Conservation (phyloP, 1,284 basidiomycete species). For the Rhodofomes roseus region DNA sequence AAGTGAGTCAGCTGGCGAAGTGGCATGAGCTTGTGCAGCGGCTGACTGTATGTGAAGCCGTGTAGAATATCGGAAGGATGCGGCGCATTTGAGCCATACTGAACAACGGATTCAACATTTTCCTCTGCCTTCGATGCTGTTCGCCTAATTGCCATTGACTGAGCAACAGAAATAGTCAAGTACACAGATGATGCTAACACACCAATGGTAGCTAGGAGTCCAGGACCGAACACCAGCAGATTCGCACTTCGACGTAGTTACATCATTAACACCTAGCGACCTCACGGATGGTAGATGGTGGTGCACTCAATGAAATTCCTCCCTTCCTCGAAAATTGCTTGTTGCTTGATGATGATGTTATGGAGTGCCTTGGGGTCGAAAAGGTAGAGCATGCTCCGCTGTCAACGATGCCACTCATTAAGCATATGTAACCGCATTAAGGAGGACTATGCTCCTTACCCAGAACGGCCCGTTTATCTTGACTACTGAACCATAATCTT, state of each 20-base stretch:
- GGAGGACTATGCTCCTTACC: slow-evolving; percentile 6
- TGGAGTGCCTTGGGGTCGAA: slow-evolving; percentile 34
- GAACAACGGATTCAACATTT: slow-evolving; percentile 23
- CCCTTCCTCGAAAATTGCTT: slow-evolving; percentile 30
- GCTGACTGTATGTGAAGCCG: slow-evolving; percentile 7
- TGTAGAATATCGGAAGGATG: slow-evolving; percentile 20
- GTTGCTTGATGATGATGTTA: slow-evolving; percentile 38
- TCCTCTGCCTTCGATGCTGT: slow-evolving; percentile 15
- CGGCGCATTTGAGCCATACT: slow-evolving; percentile 18
- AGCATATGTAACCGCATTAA: background rate
- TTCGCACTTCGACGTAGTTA: slow-evolving; percentile 1
- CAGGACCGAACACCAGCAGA: slow-evolving; percentile 13
- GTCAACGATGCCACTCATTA: background rate
- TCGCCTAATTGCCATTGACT: slow-evolving; percentile 10
- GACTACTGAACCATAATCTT: slow-evolving; percentile 20
- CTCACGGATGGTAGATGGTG: background rate
- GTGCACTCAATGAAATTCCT: slow-evolving; percentile 16
- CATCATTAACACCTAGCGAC: background rate
- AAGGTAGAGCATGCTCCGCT: slow-evolving; percentile 15
- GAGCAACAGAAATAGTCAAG: too few species aligned
- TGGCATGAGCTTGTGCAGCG: background rate
- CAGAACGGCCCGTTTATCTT: slow-evolving; percentile 17
- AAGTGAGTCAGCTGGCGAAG: background rate
- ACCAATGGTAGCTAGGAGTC: slow-evolving; percentile 15
- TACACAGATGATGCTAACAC: background rate